Evolutionary conservation across 106 monocot species (phyloP).

Genomic region (Posidonia australis): DNA sequence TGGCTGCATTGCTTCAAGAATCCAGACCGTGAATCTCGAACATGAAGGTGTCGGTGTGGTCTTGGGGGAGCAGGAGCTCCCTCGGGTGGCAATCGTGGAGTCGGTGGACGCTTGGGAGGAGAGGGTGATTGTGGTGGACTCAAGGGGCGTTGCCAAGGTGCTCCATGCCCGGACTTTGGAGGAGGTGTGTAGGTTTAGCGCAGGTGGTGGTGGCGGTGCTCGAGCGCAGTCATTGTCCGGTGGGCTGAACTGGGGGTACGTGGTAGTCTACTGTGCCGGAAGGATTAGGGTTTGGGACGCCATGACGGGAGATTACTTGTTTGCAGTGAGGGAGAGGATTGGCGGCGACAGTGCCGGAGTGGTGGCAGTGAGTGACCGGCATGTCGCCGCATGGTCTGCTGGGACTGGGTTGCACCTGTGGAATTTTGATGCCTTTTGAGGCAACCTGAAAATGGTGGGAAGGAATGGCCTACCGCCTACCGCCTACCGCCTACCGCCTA

Average conservation of each 20-base stretch:
- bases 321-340: slow-evolving; percentile 29
- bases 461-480: too few relatives aligned
- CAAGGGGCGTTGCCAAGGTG: slow-evolving; percentile 26
- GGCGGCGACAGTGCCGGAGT: not conserved
- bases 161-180: slow-evolving; percentile 12
- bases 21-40: slow-evolving; percentile 25
- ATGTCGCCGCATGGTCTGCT: slow-evolving; percentile 29
- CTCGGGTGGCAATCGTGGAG: slow-evolving; percentile 8
- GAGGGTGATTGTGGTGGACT: slow-evolving; percentile 31
- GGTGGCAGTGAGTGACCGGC: slow-evolving; percentile 22
- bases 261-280: slow-evolving; percentile 13
- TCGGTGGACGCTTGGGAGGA: slow-evolving; percentile 31
- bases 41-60: slow-evolving; percentile 2
- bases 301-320: slow-evolving; percentile 30
- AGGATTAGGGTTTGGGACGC: slow-evolving; percentile 34
- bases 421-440: slow-evolving; percentile 35
- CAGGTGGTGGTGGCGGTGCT: not conserved
- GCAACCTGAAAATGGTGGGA: not conserved
- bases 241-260: slow-evolving; percentile 55
- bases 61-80: slow-evolving; percentile 10
- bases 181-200: slow-evolving; percentile 26
- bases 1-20: slow-evolving; percentile 23
- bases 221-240: slow-evolving; percentile 5
- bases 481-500: too few relatives aligned
- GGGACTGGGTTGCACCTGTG: slow-evolving; percentile 43